Conservation (phyloP, 2,329 filamentous ascomycete species). For the Pseudogymnoascus sp. region DNA sequence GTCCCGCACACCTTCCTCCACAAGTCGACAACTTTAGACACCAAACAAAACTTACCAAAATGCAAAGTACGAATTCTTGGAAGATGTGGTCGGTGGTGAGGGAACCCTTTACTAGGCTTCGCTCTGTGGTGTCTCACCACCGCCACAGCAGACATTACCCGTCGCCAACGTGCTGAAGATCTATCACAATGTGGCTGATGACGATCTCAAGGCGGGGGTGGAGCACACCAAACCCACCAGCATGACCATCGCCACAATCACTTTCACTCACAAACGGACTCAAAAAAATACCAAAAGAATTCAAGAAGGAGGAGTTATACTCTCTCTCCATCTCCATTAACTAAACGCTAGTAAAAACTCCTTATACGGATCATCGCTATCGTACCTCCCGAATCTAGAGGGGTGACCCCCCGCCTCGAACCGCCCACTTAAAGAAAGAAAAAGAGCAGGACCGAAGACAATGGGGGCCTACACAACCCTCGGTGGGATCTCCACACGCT, state of each 20-base stretch:
- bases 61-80: background rate
- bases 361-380: background rate
- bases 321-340: constrained; percentile 19
- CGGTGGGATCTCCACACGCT: background rate
- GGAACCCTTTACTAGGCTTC: background rate
- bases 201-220: background rate
- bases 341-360: constrained; percentile 17
- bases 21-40: background rate
- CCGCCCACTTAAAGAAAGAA: background rate
- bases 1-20: background rate
- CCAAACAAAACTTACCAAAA: background rate
- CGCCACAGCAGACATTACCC: too few relatives aligned
- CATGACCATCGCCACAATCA: background rate
- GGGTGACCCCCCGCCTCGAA: background rate
- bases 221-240: background rate
- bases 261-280: background rate
- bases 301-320: background rate
- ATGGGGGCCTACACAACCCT: background rate
- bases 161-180: background rate
- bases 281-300: background rate
- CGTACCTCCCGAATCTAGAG: background rate
- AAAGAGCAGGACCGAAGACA: background rate
- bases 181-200: background rate
- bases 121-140: background rate
- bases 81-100: background rate